A percentile compares a stretch with the other conserved stretches of the same genome.
phyloP scores from a whole-genome alignment of 176 grass and related monocot species.

The Pharus latifolius region DNA sequence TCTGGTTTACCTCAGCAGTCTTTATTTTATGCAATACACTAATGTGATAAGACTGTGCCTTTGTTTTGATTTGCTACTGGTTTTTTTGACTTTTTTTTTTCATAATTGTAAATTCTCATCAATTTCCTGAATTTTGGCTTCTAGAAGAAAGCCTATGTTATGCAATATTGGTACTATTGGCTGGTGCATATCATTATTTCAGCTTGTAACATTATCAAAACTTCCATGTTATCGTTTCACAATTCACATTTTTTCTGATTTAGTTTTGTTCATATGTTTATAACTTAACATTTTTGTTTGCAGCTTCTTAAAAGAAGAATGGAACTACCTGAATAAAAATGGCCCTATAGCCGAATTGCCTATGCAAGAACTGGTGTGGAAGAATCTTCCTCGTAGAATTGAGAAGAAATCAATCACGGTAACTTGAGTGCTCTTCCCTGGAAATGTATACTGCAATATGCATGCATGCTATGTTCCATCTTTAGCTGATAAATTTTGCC shows the following conservation, averaged over 20 bases:
- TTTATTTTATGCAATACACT: not conserved
- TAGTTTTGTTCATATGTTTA: conserved; percentile 9
- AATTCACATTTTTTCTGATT: not conserved
- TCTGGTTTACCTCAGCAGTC: not conserved
- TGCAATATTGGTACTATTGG: not conserved
- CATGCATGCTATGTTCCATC: not conserved
- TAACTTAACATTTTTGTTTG: not conserved
- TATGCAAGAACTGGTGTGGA: conserved; percentile 50
- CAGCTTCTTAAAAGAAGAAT: conserved; percentile 82
- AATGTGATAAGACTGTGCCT: not conserved
- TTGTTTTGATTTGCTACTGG: not conserved
- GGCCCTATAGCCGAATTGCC: conserved; percentile 29
- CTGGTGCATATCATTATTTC: not conserved
- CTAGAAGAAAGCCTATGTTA: not conserved
- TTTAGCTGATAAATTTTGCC: not conserved
- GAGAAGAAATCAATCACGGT: conserved; percentile 46
- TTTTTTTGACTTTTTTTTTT: not conserved
- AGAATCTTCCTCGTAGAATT: conserved; percentile 53
- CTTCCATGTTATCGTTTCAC: not conserved
- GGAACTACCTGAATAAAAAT: conserved; percentile 52
- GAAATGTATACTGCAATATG: not conserved
- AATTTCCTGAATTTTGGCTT: not conserved
- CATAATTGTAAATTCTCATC: not conserved
- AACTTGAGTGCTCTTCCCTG: not conserved
- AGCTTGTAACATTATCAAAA: not conserved